Conservation (phyloP, 305 asterid species). For the Caryopteris hybrid region DNA sequence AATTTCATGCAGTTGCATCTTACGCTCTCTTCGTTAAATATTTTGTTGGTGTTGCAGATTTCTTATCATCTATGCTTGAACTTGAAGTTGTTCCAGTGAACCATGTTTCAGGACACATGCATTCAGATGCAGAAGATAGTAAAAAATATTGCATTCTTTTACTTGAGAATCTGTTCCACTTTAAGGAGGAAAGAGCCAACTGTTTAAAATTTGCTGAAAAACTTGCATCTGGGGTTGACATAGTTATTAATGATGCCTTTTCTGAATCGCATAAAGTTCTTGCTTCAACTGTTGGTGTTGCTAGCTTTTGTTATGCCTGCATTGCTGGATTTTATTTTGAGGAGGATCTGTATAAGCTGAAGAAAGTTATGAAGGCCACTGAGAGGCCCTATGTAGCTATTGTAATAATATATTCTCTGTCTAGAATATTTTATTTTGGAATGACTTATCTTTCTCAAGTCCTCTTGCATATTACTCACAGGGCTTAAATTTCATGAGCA, state of each 20-base stretch:
- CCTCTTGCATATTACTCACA: conserved; percentile 11
- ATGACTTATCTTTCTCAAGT: conserved; percentile 5
- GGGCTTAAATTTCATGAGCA: conserved; percentile 37
- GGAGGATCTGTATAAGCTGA: conserved; percentile 53
- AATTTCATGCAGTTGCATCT: background rate
- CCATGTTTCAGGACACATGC: conserved; percentile 26
- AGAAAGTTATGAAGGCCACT: conserved; percentile 43
- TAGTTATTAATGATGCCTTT: conserved; percentile 79
- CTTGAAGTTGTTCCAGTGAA: conserved; percentile 59
- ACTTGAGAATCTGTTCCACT: conserved; percentile 61
- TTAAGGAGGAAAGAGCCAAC: conserved; percentile 72
- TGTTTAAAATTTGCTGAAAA: conserved; percentile 57
- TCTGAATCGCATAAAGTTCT: conserved; percentile 77
- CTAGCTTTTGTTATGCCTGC: conserved; percentile 60
- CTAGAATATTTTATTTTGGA: conserved; percentile 9
- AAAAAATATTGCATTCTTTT: conserved; percentile 38
- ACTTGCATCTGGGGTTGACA: conserved; percentile 68
- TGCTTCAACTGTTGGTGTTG: conserved; percentile 83
- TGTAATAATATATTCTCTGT: conserved; percentile 39
- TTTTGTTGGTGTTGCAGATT: conserved; percentile 42
- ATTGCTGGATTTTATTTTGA: conserved; percentile 84
- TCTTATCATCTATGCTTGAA: conserved; percentile 55
- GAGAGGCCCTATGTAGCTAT: conserved; percentile 66
- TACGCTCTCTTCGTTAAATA: background rate
- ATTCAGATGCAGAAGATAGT: conserved; percentile 26